Conservation (phyloP, 1,284 basidiomycete genomes). For the Schizopora paradoxa region DNA sequence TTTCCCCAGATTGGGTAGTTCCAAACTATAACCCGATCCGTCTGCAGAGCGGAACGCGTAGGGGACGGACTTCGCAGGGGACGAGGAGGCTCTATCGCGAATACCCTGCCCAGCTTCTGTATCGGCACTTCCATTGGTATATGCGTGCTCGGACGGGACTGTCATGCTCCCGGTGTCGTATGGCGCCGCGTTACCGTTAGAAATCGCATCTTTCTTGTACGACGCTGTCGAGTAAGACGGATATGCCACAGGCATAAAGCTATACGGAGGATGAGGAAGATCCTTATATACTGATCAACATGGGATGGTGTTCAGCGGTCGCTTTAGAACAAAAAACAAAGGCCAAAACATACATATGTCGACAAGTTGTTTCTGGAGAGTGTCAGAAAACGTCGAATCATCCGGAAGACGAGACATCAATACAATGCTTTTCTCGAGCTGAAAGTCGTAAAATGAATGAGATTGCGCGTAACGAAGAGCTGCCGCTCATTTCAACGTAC, state of each 20-base stretch:
- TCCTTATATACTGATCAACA: slow-evolving; percentile 56
- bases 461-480: not conserved
- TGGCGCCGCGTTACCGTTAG: no score
- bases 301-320: not conserved
- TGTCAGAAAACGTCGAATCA: slow-evolving; percentile 30
- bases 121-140: no score
- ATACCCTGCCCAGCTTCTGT: no score
- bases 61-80: slow-evolving; percentile 20
- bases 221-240: no score
- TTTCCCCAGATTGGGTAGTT: slow-evolving; percentile 50
- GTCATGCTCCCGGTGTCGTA: no score
- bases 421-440: slow-evolving; percentile 52
- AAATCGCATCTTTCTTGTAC: no score
- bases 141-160: no score
- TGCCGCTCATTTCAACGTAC: no score
- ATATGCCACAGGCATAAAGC: no score
- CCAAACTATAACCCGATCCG: slow-evolving; percentile 54
- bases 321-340: no score
- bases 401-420: slow-evolving; percentile 47
- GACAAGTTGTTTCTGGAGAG: slow-evolving; percentile 43
- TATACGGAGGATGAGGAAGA: slow-evolving; percentile 63
- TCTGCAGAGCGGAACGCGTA: slow-evolving; percentile 53
- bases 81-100: no score
- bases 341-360: slow-evolving; percentile 40
- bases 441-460: not conserved